A percentile compares a stretch with the other conserved stretches of the same genome.
Conservation (phyloP, 257 asterid genomes). For the Solanum bulbocastanum region DNA sequence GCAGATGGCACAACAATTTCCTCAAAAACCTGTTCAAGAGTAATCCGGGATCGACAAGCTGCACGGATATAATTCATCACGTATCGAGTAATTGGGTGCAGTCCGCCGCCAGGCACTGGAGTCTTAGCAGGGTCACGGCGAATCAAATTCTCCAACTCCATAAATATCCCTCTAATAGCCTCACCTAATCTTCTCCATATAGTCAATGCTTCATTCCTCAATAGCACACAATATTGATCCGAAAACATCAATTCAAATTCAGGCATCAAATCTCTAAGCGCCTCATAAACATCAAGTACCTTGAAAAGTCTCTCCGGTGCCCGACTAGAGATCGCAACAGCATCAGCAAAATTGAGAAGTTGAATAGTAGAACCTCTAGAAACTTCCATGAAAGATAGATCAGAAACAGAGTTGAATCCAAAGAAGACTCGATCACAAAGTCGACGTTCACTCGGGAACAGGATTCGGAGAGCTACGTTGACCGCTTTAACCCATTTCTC, state of each 20-base stretch:
- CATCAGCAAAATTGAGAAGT: constrained; percentile 85
- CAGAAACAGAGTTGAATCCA: constrained; percentile 60
- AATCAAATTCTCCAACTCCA: constrained; percentile 91
- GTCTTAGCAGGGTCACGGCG: constrained; percentile 85
- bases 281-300: constrained; percentile 83
- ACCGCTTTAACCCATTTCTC: constrained; percentile 87
- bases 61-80: constrained; percentile 97
- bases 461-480: constrained; percentile 63
- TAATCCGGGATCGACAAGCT: constrained; percentile 69
- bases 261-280: constrained; percentile 80
- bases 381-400: constrained; percentile 91
- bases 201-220: constrained; percentile 63
- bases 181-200: constrained; percentile 86
- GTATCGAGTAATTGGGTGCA: constrained; percentile 90
- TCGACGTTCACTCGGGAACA: constrained; percentile 87
- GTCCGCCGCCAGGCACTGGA: constrained; percentile 80
- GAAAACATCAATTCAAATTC: constrained; percentile 76
- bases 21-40: constrained; percentile 82
- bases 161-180: constrained; percentile 74
- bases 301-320: constrained; percentile 89
- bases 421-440: constrained; percentile 74
- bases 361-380: constrained; percentile 79
- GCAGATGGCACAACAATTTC: constrained; percentile 24
- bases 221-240: constrained; percentile 63
- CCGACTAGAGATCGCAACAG: constrained; percentile 83